Conservation (phyloP, 352 stramenopile genomes). For the Phytophthora tentaculata region DNA sequence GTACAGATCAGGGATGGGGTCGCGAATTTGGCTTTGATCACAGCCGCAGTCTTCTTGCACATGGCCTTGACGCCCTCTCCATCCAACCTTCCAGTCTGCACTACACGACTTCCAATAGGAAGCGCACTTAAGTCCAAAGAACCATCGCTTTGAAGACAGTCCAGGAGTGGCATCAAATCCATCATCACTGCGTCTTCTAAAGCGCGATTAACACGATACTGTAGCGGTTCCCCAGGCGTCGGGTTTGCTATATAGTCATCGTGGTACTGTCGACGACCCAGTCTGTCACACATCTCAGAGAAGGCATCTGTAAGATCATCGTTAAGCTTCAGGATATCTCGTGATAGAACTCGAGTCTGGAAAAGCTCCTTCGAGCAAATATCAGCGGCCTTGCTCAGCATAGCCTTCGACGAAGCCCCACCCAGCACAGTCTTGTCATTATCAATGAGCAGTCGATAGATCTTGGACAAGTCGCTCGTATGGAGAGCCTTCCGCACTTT, state of each 20-base stretch:
- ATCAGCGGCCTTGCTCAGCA: constrained; percentile 28
- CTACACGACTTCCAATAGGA: constrained; percentile 1
- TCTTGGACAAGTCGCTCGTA: constrained; percentile 31
- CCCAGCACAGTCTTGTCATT: constrained; percentile 31
- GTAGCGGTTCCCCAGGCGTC: constrained; percentile 12
- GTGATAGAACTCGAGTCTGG: constrained; percentile 38
- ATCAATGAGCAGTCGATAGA: constrained; percentile 27
- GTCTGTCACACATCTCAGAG: constrained; percentile 33
- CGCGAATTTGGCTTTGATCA: constrained; percentile 33
- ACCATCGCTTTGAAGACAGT: constrained; percentile 37
- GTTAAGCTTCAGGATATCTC: constrained; percentile 40
- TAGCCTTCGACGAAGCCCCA: constrained; percentile 20
- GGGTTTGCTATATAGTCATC: constrained; percentile 28
- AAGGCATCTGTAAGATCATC: constrained; percentile 42
- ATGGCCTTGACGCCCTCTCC: constrained; percentile 3
- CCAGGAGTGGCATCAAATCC: constrained; percentile 36
- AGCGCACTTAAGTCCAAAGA: constrained; percentile 17
- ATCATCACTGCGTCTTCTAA: constrained; percentile 36
- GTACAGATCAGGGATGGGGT: constrained; percentile 10
- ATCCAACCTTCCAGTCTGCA: constrained; percentile 5
- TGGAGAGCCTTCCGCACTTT: constrained; percentile 35
- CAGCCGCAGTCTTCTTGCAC: constrained; percentile 15
- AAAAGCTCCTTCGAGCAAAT: constrained; percentile 35
- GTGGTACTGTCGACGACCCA: constrained; percentile 23
- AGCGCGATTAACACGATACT: constrained; percentile 24